A percentile compares a stretch with the other conserved stretches of the same genome.
Evolutionary conservation across 73 alveolate species (phyloP).

Genomic region (Paramecium caudatum): DNA sequence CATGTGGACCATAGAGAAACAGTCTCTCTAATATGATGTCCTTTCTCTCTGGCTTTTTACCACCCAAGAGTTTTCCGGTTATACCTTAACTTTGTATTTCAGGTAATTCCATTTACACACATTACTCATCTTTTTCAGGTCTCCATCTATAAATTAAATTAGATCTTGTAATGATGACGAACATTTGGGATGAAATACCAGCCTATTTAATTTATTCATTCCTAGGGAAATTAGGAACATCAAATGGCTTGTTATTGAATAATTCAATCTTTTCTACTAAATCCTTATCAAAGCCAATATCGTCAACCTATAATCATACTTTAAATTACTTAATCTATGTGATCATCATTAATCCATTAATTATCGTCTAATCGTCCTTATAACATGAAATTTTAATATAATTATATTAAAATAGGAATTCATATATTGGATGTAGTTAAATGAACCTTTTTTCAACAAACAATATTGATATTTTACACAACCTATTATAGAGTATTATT

Average conservation of each 20-base stretch:
- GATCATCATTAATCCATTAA: conserved; percentile 50
- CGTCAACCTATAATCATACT: conserved; percentile 46
- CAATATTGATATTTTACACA: too few relatives aligned
- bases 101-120: conserved; percentile 62
- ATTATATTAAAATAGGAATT: too few relatives aligned
- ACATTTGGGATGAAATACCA: neutral
- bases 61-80: neutral
- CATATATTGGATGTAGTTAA: too few relatives aligned
- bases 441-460: too few relatives aligned
- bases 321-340: conserved; percentile 2
- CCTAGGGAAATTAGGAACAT: conserved; percentile 36
- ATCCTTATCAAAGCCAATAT: conserved; percentile 55
- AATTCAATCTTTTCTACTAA: neutral
- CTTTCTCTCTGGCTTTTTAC: conserved; percentile 3
- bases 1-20: conserved; percentile 52
- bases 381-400: too few relatives aligned
- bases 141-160: conserved; percentile 63
- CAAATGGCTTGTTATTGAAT: conserved; percentile 29
- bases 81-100: conserved; percentile 8
- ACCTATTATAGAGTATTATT: too few relatives aligned
- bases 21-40: conserved; percentile 47
- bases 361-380: conserved; percentile 21
- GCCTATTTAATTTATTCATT: conserved; percentile 41
- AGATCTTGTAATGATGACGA: conserved; percentile 45
- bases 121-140: conserved; percentile 41